Conservation (phyloP, 768 basidiomycete genomes). For the Rhizopogon vulgaris region DNA sequence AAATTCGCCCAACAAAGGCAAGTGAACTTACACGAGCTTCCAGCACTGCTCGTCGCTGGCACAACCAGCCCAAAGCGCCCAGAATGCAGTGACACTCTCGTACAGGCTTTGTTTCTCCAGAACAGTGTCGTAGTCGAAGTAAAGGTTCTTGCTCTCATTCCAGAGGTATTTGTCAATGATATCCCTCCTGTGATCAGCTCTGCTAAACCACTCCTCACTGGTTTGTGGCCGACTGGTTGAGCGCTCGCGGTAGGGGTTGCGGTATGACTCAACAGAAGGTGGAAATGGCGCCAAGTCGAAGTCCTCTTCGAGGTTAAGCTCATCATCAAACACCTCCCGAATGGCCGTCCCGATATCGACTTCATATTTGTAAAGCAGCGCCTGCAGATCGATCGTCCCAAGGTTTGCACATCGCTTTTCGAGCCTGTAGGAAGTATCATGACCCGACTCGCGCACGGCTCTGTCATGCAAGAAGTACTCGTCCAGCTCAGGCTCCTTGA, state of each 20-base stretch:
- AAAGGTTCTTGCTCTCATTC: conserved; percentile 92
- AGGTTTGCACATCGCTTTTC: conserved; percentile 97
- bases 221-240: conserved; percentile 58
- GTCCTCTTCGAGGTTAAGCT: conserved; percentile 87
- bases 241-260: conserved; percentile 51
- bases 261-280: conserved; percentile 65
- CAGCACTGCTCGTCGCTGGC: conserved; percentile 94
- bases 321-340: conserved; percentile 89
- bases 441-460: conserved; percentile 92
- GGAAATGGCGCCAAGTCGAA: conserved; percentile 92
- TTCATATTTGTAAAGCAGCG: conserved; percentile 97
- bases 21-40: conserved; percentile 75
- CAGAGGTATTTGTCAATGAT: conserved; percentile 92
- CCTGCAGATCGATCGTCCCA: conserved; percentile 92
- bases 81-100: conserved; percentile 94
- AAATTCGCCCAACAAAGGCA: conserved; percentile 1
- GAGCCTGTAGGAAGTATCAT: conserved; percentile 95
- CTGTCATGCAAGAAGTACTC: conserved; percentile 98
- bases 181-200: conserved; percentile 76
- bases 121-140: conserved; percentile 95
- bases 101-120: conserved; percentile 89
- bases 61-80: conserved; percentile 97
- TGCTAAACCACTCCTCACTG: conserved; percentile 89
- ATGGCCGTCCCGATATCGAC: conserved; percentile 98
- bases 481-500: conserved; percentile 85